Evolutionary conservation across 2,329 filamentous ascomycete genomes (phyloP), one percentile per base, ranked within the genome.

Genomic region (Pseudodiploospora longispora): DNA sequence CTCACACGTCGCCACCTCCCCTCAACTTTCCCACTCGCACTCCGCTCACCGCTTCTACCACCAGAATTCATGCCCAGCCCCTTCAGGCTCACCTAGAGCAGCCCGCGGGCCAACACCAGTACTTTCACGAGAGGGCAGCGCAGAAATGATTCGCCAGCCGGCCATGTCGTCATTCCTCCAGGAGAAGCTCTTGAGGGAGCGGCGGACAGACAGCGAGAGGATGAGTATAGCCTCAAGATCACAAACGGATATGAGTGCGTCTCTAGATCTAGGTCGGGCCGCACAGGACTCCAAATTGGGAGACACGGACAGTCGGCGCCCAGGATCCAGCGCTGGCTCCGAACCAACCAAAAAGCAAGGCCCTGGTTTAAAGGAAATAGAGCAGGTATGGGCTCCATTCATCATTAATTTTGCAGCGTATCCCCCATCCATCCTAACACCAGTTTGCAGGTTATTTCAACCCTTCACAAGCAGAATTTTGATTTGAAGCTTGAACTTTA

Each of bases 381-480:
- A 87, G 59, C 70, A 80, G 65, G 78, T 82, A 62, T 32, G 30
- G 19, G 10, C 6, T 30, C 1, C 6, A 19, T 12, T 27, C 27
- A 10, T 19, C 19, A 38, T n/a, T 10, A 35, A 19, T 6, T 38
- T 6, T 8, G n/a, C 19, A 9, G 19, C 19, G 19, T 19, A 19
- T 19, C 19, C 19, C 19, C 19, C 19, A 19, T 19, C 19, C 19
- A 19, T 19, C 7, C 19, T 41, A 47, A 53, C 43, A 30, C 12
- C 30, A 7, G 36, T 38, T 36, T 3, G 30, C 33, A 84, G 74
- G 77, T 81, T 43, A 65, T 87, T 42, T 84, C 83, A 4, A 81
- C 71, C 2, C 64, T 87, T 27, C 80, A 83, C 59, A 88, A 88
- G 58, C 78, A 86, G 62, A 88, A 87, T 55, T 88, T 87, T 52